Conservation (phyloP, 73 alveolate species). For the Vitrella brassicaformis region DNA sequence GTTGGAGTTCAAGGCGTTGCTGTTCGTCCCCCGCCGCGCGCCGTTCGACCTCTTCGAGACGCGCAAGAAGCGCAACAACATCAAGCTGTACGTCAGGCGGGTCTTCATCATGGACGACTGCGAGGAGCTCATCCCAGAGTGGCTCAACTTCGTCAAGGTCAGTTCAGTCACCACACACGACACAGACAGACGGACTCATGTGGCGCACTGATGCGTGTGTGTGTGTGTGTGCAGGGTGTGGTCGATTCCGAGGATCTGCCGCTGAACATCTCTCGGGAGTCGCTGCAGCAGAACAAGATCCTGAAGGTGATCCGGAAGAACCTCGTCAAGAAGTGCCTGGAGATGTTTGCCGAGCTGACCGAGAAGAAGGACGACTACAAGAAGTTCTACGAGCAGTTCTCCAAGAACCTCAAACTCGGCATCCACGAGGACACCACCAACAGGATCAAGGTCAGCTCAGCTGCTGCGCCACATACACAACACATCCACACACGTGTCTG, state of each 20-base stretch:
- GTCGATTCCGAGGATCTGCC: slow-evolving; percentile 98
- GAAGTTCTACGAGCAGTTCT: slow-evolving; percentile 97
- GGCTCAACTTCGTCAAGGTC: slow-evolving; percentile 91
- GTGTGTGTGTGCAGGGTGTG: too few relatives aligned
- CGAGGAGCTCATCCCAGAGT: slow-evolving; percentile 98
- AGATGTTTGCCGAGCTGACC: slow-evolving; percentile 88
- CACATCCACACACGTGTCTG: too few relatives aligned
- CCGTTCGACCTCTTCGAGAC: slow-evolving; percentile 99
- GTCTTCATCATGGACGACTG: slow-evolving; percentile 99
- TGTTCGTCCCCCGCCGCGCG: slow-evolving; percentile 97
- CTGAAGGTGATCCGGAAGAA: slow-evolving; percentile 95
- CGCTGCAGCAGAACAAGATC: slow-evolving; percentile 97
- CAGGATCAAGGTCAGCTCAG: slow-evolving; percentile 59
- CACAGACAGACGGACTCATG: too few relatives aligned
- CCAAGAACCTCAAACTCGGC: slow-evolving; percentile 94
- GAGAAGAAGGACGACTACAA: slow-evolving; percentile 95
- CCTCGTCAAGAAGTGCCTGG: slow-evolving; percentile 97
- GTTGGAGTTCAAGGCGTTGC: slow-evolving; percentile 96
- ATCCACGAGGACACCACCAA: slow-evolving; percentile 97
- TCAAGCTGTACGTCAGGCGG: slow-evolving; percentile 74
- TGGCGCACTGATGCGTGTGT: too few relatives aligned
- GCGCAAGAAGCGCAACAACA: slow-evolving; percentile 88
- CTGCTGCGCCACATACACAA: background rate
- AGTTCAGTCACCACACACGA: too few relatives aligned
- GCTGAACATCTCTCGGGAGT: slow-evolving; percentile 96